Base-by-base conservation (phyloP, 1,139 yeast species). In the Arxiozyma heterogenica region DNA sequence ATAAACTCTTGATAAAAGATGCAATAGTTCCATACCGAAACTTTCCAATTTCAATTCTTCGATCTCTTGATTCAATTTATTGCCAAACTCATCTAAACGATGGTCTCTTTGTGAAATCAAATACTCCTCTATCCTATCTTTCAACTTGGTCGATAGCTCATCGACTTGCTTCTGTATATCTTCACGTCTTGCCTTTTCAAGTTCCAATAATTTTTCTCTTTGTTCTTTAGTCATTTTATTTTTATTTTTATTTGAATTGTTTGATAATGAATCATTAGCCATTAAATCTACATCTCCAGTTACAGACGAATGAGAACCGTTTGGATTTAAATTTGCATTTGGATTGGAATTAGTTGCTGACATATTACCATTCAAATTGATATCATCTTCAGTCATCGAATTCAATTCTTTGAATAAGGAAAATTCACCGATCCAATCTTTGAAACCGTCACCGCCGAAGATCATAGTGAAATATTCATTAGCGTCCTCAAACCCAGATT, bases 11-110 rank as follows among this genome's bases (percentile, higher is more conserved):
- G 91, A 90, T 58, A 86, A 81, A 49, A 81, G 81, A 61, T 85
- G 90, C 53, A 86, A 71, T 42, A 86, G 76, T 68, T 86, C 91
- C 56, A 86, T 70, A 6, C 95, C 95, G 70, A 86, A 86, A 60
- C 91, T 84, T 68, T 86, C 94, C 82, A 85, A 79, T 66, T 86
- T 86, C 61, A 86, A 71, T 27, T 84, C 79, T 61, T 85, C 91
- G 58, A 85, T 78, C 63, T 86, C 93, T 54, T 72, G 73, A 20
- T 71, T 67, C 25, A 85, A 69, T 56, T 78, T 77, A 5, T 59
- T 44, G 58, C 68, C 63, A 73, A 82, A 61, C 60, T 70, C 58
- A 57, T 69, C 67, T 73, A 72, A 43, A 53, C 68, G 65, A 44
- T 66, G 60, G 27, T 72, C 71, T 41, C 66, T 64, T 12, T 61